These are phyloP conservation scores for Polygonum aviculare DNA, from an alignment of 148 eudicot species.

Conservation along the genomic window DNA sequence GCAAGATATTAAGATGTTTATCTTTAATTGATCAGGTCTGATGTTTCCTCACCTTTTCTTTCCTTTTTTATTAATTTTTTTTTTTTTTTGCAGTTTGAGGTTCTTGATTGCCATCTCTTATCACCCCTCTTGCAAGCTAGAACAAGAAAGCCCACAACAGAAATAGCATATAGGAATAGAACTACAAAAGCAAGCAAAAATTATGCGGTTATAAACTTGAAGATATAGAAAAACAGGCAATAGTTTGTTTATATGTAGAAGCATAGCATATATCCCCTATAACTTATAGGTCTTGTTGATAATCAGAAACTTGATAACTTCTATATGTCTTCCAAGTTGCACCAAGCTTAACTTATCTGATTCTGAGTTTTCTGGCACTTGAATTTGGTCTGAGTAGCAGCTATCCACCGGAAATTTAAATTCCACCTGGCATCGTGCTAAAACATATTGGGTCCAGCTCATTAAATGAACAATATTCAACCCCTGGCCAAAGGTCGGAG, in stretches of 20 bases:
- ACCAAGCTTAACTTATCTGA: not conserved
- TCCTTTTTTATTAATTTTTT: not conserved
- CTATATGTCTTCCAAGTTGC: not conserved
- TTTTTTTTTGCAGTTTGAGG: not conserved
- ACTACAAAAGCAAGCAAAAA: not conserved
- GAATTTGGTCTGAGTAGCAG: not conserved
- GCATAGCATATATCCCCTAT: not conserved
- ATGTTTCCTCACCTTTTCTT: not conserved
- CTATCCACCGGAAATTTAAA: not conserved
- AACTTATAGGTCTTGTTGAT: not conserved
- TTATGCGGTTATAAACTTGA: not conserved
- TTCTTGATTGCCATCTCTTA: not conserved
- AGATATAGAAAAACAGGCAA: not conserved
- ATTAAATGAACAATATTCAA: not conserved
- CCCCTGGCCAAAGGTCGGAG: not conserved
- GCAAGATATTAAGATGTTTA: not conserved
- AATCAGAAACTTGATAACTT: constrained; percentile 1
- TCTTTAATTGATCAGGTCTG: not conserved
- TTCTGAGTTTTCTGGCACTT: not conserved
- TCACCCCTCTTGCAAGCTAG: not conserved
- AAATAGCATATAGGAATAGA: not conserved
- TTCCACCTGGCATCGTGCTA: not conserved
- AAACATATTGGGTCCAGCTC: not conserved
- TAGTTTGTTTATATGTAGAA: not conserved
- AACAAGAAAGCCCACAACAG: not conserved